These are phyloP conservation scores for Emmonsiellopsis sp. DNA, from an alignment of 2,329 filamentous ascomycete species.

Conservation along the genomic window DNA sequence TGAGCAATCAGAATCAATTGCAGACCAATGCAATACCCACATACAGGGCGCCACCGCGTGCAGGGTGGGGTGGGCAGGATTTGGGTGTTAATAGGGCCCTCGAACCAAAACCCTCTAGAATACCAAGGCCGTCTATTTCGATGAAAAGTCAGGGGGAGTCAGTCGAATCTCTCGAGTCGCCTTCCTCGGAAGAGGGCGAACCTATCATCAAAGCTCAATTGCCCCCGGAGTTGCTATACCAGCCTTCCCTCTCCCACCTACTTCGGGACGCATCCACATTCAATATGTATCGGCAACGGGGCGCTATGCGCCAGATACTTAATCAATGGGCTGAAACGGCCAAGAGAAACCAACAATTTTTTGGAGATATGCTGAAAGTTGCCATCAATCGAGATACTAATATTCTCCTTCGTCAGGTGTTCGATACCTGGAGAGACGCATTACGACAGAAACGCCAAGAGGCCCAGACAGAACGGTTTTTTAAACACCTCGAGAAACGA, in stretches of 20 bases:
- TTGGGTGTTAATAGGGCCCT: background rate
- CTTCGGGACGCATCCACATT: constrained; percentile 43
- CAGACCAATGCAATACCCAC: background rate
- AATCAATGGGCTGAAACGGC: constrained; percentile 41
- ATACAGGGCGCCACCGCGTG: background rate
- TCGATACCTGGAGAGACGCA: constrained; percentile 42
- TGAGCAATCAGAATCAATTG: background rate
- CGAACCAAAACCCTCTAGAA: background rate
- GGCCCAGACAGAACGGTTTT: constrained; percentile 45
- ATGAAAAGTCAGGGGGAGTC: constrained; percentile 13
- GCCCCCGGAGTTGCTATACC: constrained; percentile 36
- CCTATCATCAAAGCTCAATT: constrained; percentile 19
- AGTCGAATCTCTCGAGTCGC: constrained; percentile 11
- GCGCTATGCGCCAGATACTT: constrained; percentile 31
- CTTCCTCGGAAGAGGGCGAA: constrained; percentile 16
- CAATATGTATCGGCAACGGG: constrained; percentile 33
- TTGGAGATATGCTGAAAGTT: constrained; percentile 30
- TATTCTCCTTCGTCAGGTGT: constrained; percentile 44
- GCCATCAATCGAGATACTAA: constrained; percentile 43
- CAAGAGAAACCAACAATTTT: constrained; percentile 27
- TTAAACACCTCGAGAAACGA: constrained; percentile 47
- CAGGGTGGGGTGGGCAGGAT: background rate
- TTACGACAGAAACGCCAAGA: constrained; percentile 32
- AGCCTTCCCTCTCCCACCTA: constrained; percentile 43
- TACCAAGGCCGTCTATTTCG: background rate